A percentile compares a stretch with the other conserved stretches of the same genome.
These are phyloP conservation scores for Dimocarpus longan DNA, from an alignment of 345 rosid species.

Conservation along the genomic window DNA sequence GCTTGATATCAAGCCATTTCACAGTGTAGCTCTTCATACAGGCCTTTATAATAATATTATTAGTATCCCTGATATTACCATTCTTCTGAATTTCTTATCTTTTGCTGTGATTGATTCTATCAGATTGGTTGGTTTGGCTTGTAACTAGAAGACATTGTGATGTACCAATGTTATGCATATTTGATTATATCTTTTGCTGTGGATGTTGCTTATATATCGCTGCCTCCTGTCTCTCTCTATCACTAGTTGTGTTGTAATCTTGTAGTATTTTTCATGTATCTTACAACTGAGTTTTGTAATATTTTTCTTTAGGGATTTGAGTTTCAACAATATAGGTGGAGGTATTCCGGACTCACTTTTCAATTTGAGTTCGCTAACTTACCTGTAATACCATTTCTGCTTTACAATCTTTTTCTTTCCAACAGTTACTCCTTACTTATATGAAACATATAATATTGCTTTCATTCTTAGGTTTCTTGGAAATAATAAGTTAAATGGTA, in stretches of 20 bases:
- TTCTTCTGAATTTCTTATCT: too few relatives aligned
- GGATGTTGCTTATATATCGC: neutral
- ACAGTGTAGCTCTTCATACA: too few relatives aligned
- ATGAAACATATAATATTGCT: conserved; percentile 17
- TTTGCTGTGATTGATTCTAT: too few relatives aligned
- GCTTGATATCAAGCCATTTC: too few relatives aligned
- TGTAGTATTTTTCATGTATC: neutral
- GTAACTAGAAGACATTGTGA: too few relatives aligned
- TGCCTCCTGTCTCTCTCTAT: too few relatives aligned
- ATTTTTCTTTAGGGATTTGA: conserved; percentile 49
- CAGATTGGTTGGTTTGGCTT: too few relatives aligned
- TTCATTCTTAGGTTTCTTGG: conserved; percentile 61
- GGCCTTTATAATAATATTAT: too few relatives aligned
- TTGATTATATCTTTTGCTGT: neutral
- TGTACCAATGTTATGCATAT: too few relatives aligned
- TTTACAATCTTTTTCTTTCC: neutral
- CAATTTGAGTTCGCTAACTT: conserved; percentile 35
- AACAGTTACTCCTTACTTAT: neutral
- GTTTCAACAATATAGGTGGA: conserved; percentile 56
- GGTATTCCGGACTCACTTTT: conserved; percentile 46
- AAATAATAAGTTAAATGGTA: conserved; percentile 53
- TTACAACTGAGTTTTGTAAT: neutral
- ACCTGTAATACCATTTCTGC: conserved; percentile 51
- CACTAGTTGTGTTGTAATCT: neutral
- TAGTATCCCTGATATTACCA: too few relatives aligned